Percentiles rank a stretch among this genome's conserved stretches.
These are phyloP conservation scores for Radiomyces spectabilis DNA, from an alignment of 192 early-diverging fungal species.

Conservation along the genomic window DNA sequence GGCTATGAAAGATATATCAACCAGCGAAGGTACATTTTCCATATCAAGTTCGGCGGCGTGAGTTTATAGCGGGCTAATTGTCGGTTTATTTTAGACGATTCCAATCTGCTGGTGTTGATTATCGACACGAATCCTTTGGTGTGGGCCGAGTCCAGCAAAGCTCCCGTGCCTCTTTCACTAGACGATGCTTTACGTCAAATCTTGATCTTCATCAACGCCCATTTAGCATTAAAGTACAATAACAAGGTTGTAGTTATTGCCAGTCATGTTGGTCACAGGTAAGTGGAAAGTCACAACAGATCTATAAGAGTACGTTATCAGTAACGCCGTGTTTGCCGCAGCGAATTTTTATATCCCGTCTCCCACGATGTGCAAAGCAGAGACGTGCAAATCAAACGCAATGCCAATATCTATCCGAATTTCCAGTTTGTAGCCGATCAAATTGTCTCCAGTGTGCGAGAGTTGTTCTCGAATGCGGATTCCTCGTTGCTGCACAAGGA, in stretches of 20 bases:
- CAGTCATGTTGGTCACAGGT: slow-evolving; percentile 53
- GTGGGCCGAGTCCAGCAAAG: slow-evolving; percentile 51
- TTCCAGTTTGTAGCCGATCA: slow-evolving; percentile 47
- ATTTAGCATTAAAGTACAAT: slow-evolving; percentile 81
- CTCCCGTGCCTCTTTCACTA: slow-evolving; percentile 43
- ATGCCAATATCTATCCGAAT: slow-evolving; percentile 50
- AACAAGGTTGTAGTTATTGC: slow-evolving; percentile 85
- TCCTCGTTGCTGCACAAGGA: background rate
- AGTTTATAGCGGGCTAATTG: too few relatives aligned
- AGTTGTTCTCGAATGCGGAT: slow-evolving; percentile 10
- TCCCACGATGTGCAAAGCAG: slow-evolving; percentile 21
- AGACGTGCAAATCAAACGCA: slow-evolving; percentile 19
- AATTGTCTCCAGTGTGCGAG: slow-evolving; percentile 32
- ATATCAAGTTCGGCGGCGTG: too few relatives aligned
- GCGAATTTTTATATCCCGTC: slow-evolving; percentile 50
- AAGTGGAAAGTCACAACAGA: background rate
- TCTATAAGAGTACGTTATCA: background rate
- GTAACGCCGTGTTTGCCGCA: slow-evolving; percentile 1
- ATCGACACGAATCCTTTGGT: slow-evolving; percentile 76
- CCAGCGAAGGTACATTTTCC: slow-evolving; percentile 25
- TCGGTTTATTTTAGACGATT: slow-evolving; percentile 43
- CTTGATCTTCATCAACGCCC: slow-evolving; percentile 87
- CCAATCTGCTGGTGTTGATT: slow-evolving; percentile 74
- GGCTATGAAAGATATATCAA: slow-evolving; percentile 21
- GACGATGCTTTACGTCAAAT: slow-evolving; percentile 68